These are phyloP conservation scores for Nemania sp. DNA, from an alignment of 2,329 filamentous ascomycete species.

Conservation along the genomic window DNA sequence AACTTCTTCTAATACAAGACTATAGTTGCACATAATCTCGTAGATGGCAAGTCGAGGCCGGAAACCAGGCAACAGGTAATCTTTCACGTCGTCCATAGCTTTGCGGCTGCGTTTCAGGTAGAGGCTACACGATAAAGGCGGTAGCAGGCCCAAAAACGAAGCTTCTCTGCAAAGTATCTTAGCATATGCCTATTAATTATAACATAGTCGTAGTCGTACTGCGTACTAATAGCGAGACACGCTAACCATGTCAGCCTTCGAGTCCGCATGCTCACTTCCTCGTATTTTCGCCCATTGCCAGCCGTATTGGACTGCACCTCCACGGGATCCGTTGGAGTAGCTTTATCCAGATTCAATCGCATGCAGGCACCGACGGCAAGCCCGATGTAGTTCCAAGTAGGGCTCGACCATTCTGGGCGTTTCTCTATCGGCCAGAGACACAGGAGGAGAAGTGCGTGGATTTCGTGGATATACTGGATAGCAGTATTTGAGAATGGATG, in stretches of 20 bases:
- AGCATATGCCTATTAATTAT: not conserved
- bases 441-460: conserved; percentile 34
- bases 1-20: conserved; percentile 31
- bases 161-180: conserved; percentile 25
- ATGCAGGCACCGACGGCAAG: conserved; percentile 36
- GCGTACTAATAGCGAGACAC: conserved; percentile 32
- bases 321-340: not conserved
- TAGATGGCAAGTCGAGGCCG: conserved; percentile 26
- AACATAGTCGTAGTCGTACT: conserved; percentile 21
- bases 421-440: conserved; percentile 33
- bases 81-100: conserved; percentile 23
- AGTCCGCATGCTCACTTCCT: conserved; percentile 14
- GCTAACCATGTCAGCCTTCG: conserved; percentile 35
- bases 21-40: conserved; percentile 34
- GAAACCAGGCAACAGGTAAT: conserved; percentile 7
- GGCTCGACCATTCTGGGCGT: conserved; percentile 15
- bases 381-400: conserved; percentile 33
- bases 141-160: conserved; percentile 33
- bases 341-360: conserved; percentile 26
- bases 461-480: conserved; percentile 34
- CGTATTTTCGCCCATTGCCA: not conserved
- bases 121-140: conserved; percentile 25
- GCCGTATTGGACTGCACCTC: not conserved
- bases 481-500: conserved; percentile 25
- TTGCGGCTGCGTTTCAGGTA: conserved; percentile 29